Conservation (phyloP, 2,329 filamentous ascomycete species). For the Pezicula radicicola region DNA sequence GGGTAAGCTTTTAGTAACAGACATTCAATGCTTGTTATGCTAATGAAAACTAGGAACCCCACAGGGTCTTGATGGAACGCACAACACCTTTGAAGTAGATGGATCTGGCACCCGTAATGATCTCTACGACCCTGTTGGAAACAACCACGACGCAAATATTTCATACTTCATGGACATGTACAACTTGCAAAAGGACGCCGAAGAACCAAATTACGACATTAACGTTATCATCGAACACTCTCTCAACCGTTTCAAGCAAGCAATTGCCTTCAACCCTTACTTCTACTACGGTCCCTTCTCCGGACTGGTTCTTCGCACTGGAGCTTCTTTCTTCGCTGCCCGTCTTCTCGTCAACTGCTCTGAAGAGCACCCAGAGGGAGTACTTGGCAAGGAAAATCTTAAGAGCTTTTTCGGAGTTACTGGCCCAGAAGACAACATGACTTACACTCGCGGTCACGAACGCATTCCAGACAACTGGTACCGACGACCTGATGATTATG, state of each 20-base stretch:
- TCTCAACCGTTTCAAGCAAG: slow-evolving; percentile 19
- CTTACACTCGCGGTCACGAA: slow-evolving; percentile 1
- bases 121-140: slow-evolving; percentile 25
- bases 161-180: slow-evolving; percentile 21
- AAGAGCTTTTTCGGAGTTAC: slow-evolving; percentile 5
- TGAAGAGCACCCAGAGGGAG: slow-evolving; percentile 19
- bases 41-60: slow-evolving; percentile 30
- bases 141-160: slow-evolving; percentile 16
- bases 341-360: slow-evolving; percentile 23
- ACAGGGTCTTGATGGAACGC: slow-evolving; percentile 42
- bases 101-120: slow-evolving; percentile 48
- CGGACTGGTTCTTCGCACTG: slow-evolving; percentile 20
- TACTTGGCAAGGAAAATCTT: slow-evolving; percentile 21
- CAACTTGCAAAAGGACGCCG: slow-evolving; percentile 11
- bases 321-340: slow-evolving; percentile 20
- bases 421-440: slow-evolving; percentile 5
- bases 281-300: slow-evolving; percentile 26
- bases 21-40: too few relatives aligned
- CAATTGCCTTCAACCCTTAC: slow-evolving; percentile 25
- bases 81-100: slow-evolving; percentile 51
- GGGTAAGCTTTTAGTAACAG: slow-evolving; percentile 9
- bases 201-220: slow-evolving; percentile 10
- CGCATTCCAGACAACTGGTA: slow-evolving; percentile 1
- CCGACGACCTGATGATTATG: not conserved
- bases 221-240: slow-evolving; percentile 29